phyloP scores from a whole-genome alignment of 176 grass and related monocot genomes.

The Lolium multiflorum region DNA sequence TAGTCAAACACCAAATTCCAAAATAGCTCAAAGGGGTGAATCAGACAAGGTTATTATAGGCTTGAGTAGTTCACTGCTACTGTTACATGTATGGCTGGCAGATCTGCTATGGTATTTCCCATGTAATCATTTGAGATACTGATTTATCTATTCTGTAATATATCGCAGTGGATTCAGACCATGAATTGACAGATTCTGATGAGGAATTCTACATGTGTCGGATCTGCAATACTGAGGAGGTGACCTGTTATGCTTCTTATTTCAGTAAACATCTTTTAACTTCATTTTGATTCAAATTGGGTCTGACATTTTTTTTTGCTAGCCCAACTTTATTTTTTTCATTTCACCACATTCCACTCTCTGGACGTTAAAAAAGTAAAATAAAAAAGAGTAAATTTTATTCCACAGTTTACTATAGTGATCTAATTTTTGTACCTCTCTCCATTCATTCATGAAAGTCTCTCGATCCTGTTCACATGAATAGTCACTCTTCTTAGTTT shows the following conservation, averaged over 20 bases:
- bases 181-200: conserved; percentile 83
- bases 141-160: conserved; percentile 32
- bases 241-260: conserved; percentile 46
- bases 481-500: background rate
- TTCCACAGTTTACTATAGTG: background rate
- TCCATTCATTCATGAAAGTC: conserved; percentile 14
- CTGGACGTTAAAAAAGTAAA: conserved; percentile 2
- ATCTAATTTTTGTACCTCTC: background rate
- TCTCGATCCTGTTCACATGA: conserved; percentile 5
- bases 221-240: conserved; percentile 91
- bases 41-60: background rate
- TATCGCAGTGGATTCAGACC: conserved; percentile 66
- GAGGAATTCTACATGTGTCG: conserved; percentile 88
- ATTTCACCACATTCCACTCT: background rate
- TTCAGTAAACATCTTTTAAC: conserved; percentile 1
- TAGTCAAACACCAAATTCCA: background rate
- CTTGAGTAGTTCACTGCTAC: conserved; percentile 20
- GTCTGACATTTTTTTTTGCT: conserved; percentile 12
- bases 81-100: conserved; percentile 33
- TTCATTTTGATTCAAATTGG: conserved; percentile 18
- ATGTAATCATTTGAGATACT: conserved; percentile 12
- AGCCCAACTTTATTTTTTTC: background rate
- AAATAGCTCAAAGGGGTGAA: background rate
- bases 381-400: conserved; percentile 9
- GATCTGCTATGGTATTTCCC: conserved; percentile 29